Conservation (phyloP, 1,284 basidiomycete species). For the Peniophora sp. region DNA sequence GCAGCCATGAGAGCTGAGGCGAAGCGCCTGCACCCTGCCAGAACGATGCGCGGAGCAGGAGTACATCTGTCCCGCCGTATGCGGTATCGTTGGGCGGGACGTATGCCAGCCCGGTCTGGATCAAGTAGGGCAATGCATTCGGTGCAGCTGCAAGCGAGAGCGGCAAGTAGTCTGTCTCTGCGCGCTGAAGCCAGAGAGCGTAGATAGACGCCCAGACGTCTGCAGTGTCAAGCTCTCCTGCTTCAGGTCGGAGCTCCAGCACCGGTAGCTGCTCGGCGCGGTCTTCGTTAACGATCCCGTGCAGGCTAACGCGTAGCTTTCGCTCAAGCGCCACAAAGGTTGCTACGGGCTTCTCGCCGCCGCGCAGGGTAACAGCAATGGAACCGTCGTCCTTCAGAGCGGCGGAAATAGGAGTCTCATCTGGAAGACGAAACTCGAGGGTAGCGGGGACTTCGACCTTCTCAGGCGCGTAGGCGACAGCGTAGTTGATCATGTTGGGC, state of each 20-base stretch:
- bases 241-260: slow-evolving; percentile 16
- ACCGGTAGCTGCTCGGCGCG: slow-evolving; percentile 24
- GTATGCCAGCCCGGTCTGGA: slow-evolving; percentile 20
- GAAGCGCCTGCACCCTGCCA: slow-evolving; percentile 48
- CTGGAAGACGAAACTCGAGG: not conserved
- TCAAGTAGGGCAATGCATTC: slow-evolving; percentile 16
- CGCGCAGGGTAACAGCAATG: not conserved
- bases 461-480: not conserved
- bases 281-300: slow-evolving; percentile 10
- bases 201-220: slow-evolving; percentile 25
- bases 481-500: not conserved
- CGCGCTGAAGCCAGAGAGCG: slow-evolving; percentile 19
- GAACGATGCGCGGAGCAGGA: slow-evolving; percentile 37
- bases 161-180: slow-evolving; percentile 24
- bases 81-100: slow-evolving; percentile 2
- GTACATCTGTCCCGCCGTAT: slow-evolving; percentile 19
- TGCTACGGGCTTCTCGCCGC: not conserved
- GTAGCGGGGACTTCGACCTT: not conserved
- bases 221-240: slow-evolving; percentile 9
- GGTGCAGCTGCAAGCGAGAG: slow-evolving; percentile 13
- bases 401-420: not conserved
- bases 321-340: not conserved
- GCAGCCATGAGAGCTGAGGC: slow-evolving; percentile 33
- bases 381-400: not conserved
- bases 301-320: not conserved